Evolutionary conservation across 2,329 filamentous ascomycete genomes (phyloP).

Genomic region (Dichotomopilus funicola): DNA sequence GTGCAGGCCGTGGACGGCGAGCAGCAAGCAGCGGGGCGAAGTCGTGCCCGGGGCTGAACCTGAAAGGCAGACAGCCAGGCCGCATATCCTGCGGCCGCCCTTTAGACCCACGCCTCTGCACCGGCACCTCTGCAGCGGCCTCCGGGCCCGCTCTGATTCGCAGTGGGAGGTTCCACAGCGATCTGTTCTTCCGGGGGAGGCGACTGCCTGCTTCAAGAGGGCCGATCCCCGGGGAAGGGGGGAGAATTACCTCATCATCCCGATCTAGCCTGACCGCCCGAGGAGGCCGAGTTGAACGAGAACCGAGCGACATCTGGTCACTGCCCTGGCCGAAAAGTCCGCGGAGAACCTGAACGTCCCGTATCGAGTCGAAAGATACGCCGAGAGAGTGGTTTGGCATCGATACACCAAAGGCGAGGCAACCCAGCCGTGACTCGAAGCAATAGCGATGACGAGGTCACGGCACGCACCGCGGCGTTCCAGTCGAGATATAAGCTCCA

Average conservation of each 20-base stretch:
- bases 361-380: background rate
- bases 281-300: background rate
- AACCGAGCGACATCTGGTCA: background rate
- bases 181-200: conserved; percentile 7
- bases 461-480: conserved; percentile 4
- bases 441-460: conserved; percentile 5
- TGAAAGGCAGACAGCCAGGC: conserved; percentile 4
- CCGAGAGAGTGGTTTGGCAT: background rate
- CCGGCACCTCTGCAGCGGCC: conserved; percentile 14
- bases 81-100: conserved; percentile 11
- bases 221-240: conserved; percentile 2
- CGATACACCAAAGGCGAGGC: background rate
- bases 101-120: conserved; percentile 14
- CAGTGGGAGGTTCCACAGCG: conserved; percentile 14
- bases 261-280: background rate
- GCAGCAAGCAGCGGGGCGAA: background rate
- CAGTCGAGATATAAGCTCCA: background rate
- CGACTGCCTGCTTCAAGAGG: conserved; percentile 5
- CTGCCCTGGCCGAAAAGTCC: background rate
- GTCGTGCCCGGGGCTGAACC: background rate
- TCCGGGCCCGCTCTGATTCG: conserved; percentile 19
- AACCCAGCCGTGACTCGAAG: background rate
- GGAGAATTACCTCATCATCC: conserved; percentile 12
- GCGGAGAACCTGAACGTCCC: background rate
- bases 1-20: too few relatives aligned